Evolutionary conservation across 371 early-diverging fungal species (phyloP), one percentile per base, ranked within the genome.

Genomic region (Apophysomyces elegans): DNA sequence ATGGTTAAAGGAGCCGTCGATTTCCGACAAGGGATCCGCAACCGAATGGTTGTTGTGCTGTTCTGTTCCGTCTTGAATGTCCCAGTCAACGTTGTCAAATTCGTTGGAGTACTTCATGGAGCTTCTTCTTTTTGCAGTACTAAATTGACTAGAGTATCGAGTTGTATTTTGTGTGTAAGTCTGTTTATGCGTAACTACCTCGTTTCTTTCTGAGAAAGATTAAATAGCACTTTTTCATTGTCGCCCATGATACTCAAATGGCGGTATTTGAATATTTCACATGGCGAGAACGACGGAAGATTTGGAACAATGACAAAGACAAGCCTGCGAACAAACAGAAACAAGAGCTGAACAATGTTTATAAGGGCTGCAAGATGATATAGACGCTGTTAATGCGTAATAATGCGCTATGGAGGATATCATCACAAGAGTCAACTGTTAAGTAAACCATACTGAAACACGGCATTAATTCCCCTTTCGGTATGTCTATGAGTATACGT

Each of bases 1-100:
- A 36, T 63, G 63, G 37, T 32, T 44, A 32, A 67, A 14, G n/a
- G 43, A 14, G 6, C 64, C 64, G n/a, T 43, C 41, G 8, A 63
- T 58, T n/a, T 61, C 69, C 13, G 64, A 64, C 35, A 68, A 37
- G 37, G 66, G 66, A 16, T 70, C 65, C 4, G 62, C 18, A 5
- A 64, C 45, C 12, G 59, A 47, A 7, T 61, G 58, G 54, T 47
- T 56, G 21, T 50, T 26, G 38, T 43, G 11, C 11, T 56, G 63
- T 16, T 64, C 50, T 35, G 37, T 37, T 4, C 37, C 56, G 59
- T 61, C 59, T 37, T 60, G 73, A 32, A 69, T 64, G 38, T 79
- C 77, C 82, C 82, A 81, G 26, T 70, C 67, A 26, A 76, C 75
- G 56, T 73, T 71, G 56, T 63, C 69, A 36, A 73, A 74, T 43